Evolutionary conservation across 495 filamentous ascomycete species (phyloP).

Genomic region (Penicillium egyptiacum): DNA sequence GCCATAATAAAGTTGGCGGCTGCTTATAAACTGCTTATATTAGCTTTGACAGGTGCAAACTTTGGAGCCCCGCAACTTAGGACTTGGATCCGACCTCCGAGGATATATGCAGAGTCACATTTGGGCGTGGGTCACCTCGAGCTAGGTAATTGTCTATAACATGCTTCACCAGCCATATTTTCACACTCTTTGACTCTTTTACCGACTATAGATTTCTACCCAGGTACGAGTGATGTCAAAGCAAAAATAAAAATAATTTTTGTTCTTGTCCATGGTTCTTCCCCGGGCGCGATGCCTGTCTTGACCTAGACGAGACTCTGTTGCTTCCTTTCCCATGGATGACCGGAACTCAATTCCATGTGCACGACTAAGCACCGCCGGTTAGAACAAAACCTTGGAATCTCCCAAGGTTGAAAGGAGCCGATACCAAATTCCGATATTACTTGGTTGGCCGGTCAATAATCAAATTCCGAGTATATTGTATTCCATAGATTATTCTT

Average conservation of each 20-base stretch:
- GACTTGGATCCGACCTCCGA: neutral
- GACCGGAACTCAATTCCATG: conserved; percentile 15
- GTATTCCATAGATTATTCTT: neutral
- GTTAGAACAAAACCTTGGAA: too few species aligned
- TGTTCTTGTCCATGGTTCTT: conserved; percentile 7
- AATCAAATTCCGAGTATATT: neutral
- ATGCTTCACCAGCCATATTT: neutral
- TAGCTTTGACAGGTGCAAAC: neutral
- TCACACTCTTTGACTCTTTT: neutral
- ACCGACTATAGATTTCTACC: neutral
- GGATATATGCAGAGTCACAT: conserved; percentile 15
- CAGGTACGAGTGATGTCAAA: neutral
- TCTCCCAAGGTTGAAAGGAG: neutral
- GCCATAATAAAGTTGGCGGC: neutral
- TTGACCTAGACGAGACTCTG: conserved; percentile 11
- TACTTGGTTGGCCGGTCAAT: neutral
- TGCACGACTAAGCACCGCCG: neutral
- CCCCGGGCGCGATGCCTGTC: conserved; percentile 17
- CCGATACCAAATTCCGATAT: neutral
- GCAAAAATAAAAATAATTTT: neutral
- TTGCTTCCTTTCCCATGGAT: conserved; percentile 8
- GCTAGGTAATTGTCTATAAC: neutral
- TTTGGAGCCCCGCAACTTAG: conserved; percentile 1
- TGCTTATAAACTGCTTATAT: neutral
- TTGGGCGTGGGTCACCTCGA: neutral